Conservation (phyloP, 345 rosid species). For the Citrus reticulata region DNA sequence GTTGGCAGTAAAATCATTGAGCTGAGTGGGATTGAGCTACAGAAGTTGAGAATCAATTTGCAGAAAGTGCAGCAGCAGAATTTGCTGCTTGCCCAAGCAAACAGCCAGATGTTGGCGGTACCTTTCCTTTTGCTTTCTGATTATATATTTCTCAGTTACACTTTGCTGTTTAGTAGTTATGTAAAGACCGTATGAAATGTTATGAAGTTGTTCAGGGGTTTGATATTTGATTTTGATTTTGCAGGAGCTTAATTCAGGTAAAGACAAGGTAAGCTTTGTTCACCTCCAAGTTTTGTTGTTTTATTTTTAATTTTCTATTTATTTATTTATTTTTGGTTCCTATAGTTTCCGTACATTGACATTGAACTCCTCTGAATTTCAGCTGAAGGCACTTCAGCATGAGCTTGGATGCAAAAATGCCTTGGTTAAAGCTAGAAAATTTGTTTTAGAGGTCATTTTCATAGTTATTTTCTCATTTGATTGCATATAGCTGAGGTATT, state of each 20-base stretch:
- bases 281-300: conserved; percentile 1
- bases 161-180: not conserved
- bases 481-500: conserved; percentile 1
- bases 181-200: not conserved
- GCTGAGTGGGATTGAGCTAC: conserved; percentile 43
- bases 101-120: conserved; percentile 64
- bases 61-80: conserved; percentile 66
- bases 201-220: conserved; percentile 4
- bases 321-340: not conserved
- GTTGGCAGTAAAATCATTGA: conserved; percentile 54
- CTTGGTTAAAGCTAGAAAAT: conserved; percentile 36
- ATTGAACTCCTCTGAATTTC: conserved; percentile 22
- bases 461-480: not conserved
- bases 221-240: conserved; percentile 23
- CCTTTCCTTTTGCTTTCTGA: not conserved
- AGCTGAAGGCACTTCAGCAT: conserved; percentile 64
- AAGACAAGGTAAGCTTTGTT: conserved; percentile 53
- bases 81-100: conserved; percentile 54
- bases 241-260: conserved; percentile 69
- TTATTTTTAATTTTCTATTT: not conserved
- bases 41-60: conserved; percentile 46
- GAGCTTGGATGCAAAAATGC: conserved; percentile 67
- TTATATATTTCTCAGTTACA: conserved; percentile 12
- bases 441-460: conserved; percentile 31
- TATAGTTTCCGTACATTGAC: conserved; percentile 12